Evolutionary conservation across 495 filamentous ascomycete genomes (phyloP), one percentile per base, ranked within the genome.

Genomic region (Opeltia flavorubescens): DNA sequence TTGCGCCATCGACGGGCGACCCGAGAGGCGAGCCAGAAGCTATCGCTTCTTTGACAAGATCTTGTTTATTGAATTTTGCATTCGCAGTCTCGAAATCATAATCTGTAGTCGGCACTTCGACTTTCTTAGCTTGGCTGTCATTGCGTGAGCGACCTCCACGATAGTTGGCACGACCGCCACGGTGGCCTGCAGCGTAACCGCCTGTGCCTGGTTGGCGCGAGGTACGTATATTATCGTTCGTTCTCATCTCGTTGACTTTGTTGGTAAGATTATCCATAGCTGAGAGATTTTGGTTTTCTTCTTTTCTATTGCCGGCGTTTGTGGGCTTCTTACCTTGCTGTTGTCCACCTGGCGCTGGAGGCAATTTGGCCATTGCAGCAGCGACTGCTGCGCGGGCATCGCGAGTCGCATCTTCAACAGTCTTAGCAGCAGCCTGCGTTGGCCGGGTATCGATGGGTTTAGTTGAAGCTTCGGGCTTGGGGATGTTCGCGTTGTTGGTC

Each of bases 41-140:
- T 61, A 89, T 85, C 5, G 86, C 88, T 60, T 94, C 87, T 65
- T 94, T 95, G 15, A 85, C 83, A 27, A 95, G 64, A 56, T 95
- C 88, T 55, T 94, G 81, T 66, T 99, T 99, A 70, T 93, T 96
- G 69, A 99, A 96, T 61, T 94, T 95, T 13, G 87, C 88, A 57
- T 99, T 99, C 40, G 89, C 75, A 7, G 77, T 77, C 52, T 82
- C 80, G 61, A 99, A 99, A 59, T 99, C 93, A 58, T 86, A 99
- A 55, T 96, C 91, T 2, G 83, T 76, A 28, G 79, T 70, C 0
- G 91, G 91, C 25, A 96, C 82, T 47, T 94, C 89, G 18, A 95
- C 72, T 66, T 85, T 91, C 56, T 72, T 72, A 30, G 65, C 61
- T 48, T 66, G 64, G 31, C 67, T 62, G 6, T 57, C 49, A 11